phyloP scores from a whole-genome alignment of 75 land plant species.

The Cunninghamia lanceolata region DNA sequence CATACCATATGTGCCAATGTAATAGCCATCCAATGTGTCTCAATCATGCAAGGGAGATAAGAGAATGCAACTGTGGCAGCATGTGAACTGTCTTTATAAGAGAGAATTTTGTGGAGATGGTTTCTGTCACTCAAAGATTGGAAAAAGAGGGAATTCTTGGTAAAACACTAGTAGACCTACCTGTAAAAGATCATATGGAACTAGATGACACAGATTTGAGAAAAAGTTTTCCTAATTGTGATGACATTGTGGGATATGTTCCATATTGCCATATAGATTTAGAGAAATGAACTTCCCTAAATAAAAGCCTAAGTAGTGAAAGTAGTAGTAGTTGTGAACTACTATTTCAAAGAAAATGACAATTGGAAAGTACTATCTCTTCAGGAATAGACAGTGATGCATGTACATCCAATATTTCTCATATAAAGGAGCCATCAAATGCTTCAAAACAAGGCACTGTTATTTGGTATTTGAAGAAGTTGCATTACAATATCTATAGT shows the following conservation, averaged over 20 bases:
- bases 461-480: background rate
- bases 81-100: slow-evolving; percentile 36
- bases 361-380: background rate
- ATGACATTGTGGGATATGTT: slow-evolving; percentile 33
- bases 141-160: slow-evolving; percentile 46
- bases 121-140: slow-evolving; percentile 49
- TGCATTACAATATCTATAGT: background rate
- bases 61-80: slow-evolving; percentile 48
- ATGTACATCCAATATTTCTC: background rate
- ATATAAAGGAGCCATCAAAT: background rate
- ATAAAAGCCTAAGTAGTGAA: slow-evolving; percentile 7
- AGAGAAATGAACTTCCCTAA: background rate
- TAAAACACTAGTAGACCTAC: slow-evolving; percentile 16
- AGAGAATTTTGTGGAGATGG: slow-evolving; percentile 56
- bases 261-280: slow-evolving; percentile 50
- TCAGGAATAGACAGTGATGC: background rate
- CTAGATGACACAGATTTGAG: slow-evolving; percentile 19
- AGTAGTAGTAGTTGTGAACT: slow-evolving; percentile 15
- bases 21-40: slow-evolving; percentile 65
- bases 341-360: background rate
- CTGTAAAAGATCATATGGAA: slow-evolving; percentile 9
- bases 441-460: background rate
- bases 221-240: background rate
- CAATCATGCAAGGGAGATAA: slow-evolving; percentile 54
- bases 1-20: slow-evolving; percentile 60